A percentile compares a stretch with the other conserved stretches of the same genome.
Conservation (phyloP, 106 monocot genomes). For the Apostasia shenzhenica region DNA sequence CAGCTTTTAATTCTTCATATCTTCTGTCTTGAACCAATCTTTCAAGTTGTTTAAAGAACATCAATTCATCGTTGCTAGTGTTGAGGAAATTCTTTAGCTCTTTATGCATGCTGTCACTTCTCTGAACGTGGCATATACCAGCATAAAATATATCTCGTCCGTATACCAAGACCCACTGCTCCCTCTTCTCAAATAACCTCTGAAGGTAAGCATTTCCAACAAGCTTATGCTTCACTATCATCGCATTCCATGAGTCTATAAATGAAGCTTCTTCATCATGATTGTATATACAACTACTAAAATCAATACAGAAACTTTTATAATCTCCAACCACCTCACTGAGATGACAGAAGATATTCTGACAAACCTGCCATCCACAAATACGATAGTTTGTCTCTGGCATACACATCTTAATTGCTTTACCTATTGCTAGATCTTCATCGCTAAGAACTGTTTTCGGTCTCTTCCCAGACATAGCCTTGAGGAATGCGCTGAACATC, state of each 20-base stretch:
- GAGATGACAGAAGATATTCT: conserved; percentile 17
- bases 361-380: conserved; percentile 23
- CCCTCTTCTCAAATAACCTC: conserved; percentile 4
- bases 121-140: not conserved
- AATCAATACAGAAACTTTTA: not conserved
- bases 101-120: conserved; percentile 3
- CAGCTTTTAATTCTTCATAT: conserved; percentile 8
- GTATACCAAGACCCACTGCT: conserved; percentile 16
- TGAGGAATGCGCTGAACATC: conserved; percentile 13
- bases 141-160: conserved; percentile 6
- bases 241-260: conserved; percentile 4
- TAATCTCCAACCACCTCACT: conserved; percentile 5
- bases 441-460: conserved; percentile 18
- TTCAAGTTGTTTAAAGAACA: conserved; percentile 8
- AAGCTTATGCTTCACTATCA: conserved; percentile 9
- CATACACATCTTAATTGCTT: not conserved
- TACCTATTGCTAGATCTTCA: conserved; percentile 5
- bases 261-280: conserved; percentile 7
- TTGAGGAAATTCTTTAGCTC: conserved; percentile 6
- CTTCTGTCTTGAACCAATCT: conserved; percentile 3
- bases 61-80: not conserved
- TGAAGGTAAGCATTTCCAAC: conserved; percentile 5
- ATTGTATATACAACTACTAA: conserved; percentile 7
- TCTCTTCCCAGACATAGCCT: conserved; percentile 16
- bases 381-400: conserved; percentile 6